Conservation (phyloP, 495 filamentous ascomycete species). For the Cudoniella acicularis region DNA sequence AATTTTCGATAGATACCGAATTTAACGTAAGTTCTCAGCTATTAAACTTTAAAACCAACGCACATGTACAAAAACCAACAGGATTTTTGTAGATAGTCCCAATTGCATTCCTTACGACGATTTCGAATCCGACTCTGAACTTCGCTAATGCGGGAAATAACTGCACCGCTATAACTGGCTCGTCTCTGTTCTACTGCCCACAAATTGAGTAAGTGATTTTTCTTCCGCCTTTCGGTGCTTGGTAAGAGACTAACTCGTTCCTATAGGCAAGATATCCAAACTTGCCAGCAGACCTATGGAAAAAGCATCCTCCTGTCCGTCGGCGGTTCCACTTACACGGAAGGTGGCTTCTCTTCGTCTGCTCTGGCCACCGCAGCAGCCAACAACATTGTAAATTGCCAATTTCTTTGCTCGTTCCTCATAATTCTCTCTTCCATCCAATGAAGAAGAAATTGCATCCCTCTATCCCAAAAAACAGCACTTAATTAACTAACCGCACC, state of each 20-base stretch:
- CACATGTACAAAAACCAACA: neutral
- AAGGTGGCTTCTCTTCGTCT: constrained; percentile 28
- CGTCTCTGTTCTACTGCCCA: constrained; percentile 55
- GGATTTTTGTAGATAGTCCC: constrained; percentile 47
- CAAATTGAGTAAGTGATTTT: constrained; percentile 49
- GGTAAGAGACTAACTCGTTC: neutral
- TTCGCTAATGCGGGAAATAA: constrained; percentile 56
- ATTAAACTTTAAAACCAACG: neutral
- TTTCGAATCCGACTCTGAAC: constrained; percentile 56
- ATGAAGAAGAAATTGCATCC: too few relatives aligned
- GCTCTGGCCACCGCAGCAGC: constrained; percentile 54
- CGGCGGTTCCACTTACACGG: constrained; percentile 46
- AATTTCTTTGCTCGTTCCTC: too few relatives aligned
- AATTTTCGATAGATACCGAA: constrained; percentile 23
- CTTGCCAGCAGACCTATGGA: constrained; percentile 40
- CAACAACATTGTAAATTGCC: too few relatives aligned
- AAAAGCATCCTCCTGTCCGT: constrained; percentile 65
- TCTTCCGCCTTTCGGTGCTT: neutral
- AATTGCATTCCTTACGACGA: constrained; percentile 55
- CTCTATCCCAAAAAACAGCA: too few relatives aligned
- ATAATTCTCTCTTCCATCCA: too few relatives aligned
- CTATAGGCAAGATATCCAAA: constrained; percentile 44
- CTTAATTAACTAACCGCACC: too few relatives aligned
- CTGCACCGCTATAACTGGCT: constrained; percentile 55
- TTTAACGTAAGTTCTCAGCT: constrained; percentile 25